Conservation (phyloP, 176 grass and related monocot species). For the Eragrostis curvula region DNA sequence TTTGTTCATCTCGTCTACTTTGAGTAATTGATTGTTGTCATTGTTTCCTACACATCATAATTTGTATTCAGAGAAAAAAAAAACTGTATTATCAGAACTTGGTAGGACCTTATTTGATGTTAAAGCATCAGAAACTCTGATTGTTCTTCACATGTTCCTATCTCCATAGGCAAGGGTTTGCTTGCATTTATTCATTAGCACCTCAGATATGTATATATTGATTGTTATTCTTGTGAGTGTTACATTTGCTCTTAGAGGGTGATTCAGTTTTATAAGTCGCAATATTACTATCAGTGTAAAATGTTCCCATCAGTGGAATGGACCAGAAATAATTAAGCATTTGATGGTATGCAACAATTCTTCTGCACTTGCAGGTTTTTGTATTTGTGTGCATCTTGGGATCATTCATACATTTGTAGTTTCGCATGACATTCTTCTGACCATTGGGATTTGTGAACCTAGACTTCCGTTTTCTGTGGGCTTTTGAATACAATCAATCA, state of each 20-base stretch:
- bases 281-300: slow-evolving; percentile 3
- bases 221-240: not conserved
- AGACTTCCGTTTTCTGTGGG: not conserved
- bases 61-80: slow-evolving; percentile 18
- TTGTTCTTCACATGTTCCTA: not conserved
- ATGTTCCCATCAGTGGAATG: not conserved
- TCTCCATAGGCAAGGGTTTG: not conserved
- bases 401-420: not conserved
- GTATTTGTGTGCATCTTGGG: slow-evolving; percentile 3
- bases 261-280: not conserved
- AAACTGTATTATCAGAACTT: not conserved
- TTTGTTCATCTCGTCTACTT: slow-evolving; percentile 17
- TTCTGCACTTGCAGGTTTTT: not conserved
- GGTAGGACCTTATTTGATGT: not conserved
- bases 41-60: not conserved
- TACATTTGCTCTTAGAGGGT: not conserved
- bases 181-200: not conserved
- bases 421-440: slow-evolving; percentile 10
- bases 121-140: too few relatives aligned
- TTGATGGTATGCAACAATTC: not conserved
- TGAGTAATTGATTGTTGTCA: slow-evolving; percentile 1
- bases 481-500: not conserved
- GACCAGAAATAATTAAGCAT: slow-evolving; percentile 7
- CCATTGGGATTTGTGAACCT: not conserved
- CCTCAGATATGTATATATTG: not conserved